Evolutionary conservation across 176 grass and related monocot genomes (phyloP), one percentile per base, ranked within the genome.

Genomic region (Zea mays): DNA sequence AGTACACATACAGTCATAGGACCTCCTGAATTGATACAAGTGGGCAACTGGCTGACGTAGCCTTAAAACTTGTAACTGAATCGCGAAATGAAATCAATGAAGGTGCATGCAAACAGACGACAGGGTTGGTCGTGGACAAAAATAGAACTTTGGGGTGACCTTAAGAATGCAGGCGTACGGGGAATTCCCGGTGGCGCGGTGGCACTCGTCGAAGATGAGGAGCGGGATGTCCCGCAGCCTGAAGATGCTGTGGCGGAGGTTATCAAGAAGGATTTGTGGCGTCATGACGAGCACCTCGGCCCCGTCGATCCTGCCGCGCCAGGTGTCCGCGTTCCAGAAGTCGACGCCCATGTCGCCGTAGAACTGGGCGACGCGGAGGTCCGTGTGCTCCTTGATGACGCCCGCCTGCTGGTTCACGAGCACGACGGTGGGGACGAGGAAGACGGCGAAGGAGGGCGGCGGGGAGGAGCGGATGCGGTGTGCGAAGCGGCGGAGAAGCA

Each of bases 131-230:
- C 1, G 19, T 0, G 0, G 10, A 55, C 45, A n/a, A 8, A 59
- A 73, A 41, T 10, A n/a, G n/a, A n/a, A n/a, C n/a, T n/a, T n/a
- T n/a, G n/a, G n/a, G n/a, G 47, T 14, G 68, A 97, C 93, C 73
- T 77, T 97, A 54, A 97, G 45, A 77, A 97, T 93, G 69, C 76
- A 86, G 63, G 90, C 93, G 70, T 97, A 97, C 6, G 85, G 73
- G 51, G 77, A 52, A 45, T 79, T 71, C 41, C 93, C 85, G 27
- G 49, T 79, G 44, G 93, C 77, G 47, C 27, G 67, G 80, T 97
- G 93, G 57, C 93, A 97, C 69, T 97, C 93, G 52, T 97, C 93
- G 75, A 97, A 93, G 74, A 97, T 93, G 67, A 97, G 81, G 36
- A 97, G 67, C 34, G 77, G 76, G 49, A 97, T 97, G 67, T 84